Conservation (phyloP, 1,139 yeast genomes). For the Suhomyces maxii region DNA sequence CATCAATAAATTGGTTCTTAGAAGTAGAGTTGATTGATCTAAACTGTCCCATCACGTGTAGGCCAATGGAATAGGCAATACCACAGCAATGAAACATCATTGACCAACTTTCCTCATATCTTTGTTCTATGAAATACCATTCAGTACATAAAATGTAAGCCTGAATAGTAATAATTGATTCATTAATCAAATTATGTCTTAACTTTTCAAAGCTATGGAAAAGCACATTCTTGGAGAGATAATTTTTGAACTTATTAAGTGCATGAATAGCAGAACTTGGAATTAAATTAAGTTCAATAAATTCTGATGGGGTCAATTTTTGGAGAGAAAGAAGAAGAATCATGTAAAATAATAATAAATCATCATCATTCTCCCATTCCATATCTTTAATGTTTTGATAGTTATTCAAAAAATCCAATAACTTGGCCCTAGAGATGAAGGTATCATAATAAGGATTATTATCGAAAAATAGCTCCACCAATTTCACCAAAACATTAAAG, state of each 20-base stretch:
- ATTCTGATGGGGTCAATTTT: slow-evolving; percentile 38
- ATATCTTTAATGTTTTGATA: slow-evolving; percentile 32
- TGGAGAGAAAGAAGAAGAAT: slow-evolving; percentile 42
- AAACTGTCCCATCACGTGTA: slow-evolving; percentile 46
- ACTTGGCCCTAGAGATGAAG: slow-evolving; percentile 29
- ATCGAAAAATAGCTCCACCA: slow-evolving; percentile 37
- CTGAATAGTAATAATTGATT: slow-evolving; percentile 48
- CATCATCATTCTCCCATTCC: slow-evolving; percentile 54
- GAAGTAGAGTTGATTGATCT: slow-evolving; percentile 13
- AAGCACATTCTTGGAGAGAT: slow-evolving; percentile 32
- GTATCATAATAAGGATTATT: slow-evolving; percentile 31
- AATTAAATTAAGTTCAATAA: slow-evolving; percentile 28
- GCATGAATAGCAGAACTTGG: slow-evolving; percentile 21
- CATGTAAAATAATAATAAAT: slow-evolving; percentile 46
- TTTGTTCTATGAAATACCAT: slow-evolving; percentile 49
- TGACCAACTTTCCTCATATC: slow-evolving; percentile 51
- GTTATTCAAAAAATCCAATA: slow-evolving; percentile 30
- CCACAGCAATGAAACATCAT: slow-evolving; percentile 51
- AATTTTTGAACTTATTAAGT: slow-evolving; percentile 26
- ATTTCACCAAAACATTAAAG: slow-evolving; percentile 23
- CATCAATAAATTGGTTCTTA: slow-evolving; percentile 2
- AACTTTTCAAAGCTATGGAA: slow-evolving; percentile 41
- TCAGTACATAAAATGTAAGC: slow-evolving; percentile 53
- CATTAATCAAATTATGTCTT: slow-evolving; percentile 47
- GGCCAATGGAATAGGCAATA: slow-evolving; percentile 52